phyloP scores from a whole-genome alignment of 2,329 filamentous ascomycete genomes.

The Salinomyces thailandicus region DNA sequence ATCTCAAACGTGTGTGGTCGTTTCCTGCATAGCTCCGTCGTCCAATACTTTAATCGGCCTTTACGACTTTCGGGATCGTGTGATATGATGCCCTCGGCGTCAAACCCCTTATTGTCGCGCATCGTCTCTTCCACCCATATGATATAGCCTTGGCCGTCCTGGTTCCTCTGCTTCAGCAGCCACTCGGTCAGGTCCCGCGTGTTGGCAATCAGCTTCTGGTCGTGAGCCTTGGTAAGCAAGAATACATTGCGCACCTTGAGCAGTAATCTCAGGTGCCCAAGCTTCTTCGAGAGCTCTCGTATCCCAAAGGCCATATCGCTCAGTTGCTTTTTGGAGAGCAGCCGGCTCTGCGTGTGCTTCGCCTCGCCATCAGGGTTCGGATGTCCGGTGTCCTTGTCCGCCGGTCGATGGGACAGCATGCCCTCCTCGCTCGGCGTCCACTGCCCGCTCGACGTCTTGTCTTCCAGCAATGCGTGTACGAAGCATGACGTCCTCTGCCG shows the following conservation, averaged over 20 bases:
- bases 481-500: constrained; percentile 46
- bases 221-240: constrained; percentile 83
- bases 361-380: constrained; percentile 16
- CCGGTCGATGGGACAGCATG: constrained; percentile 21
- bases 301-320: constrained; percentile 97
- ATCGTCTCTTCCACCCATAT: constrained; percentile 74
- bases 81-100: constrained; percentile 56
- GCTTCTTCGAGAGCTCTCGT: constrained; percentile 72
- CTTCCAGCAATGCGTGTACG: constrained; percentile 49
- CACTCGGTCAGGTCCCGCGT: constrained; percentile 69
- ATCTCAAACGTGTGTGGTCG: constrained; percentile 88
- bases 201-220: constrained; percentile 65
- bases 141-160: constrained; percentile 51
- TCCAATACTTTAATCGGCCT: constrained; percentile 69
- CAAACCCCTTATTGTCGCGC: constrained; percentile 60
- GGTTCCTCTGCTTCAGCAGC: constrained; percentile 61
- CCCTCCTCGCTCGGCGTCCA: constrained; percentile 20
- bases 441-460: constrained; percentile 25
- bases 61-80: constrained; percentile 45
- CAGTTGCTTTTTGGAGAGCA: constrained; percentile 88
- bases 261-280: constrained; percentile 73
- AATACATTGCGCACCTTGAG: constrained; percentile 77
- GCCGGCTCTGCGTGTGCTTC: constrained; percentile 48
- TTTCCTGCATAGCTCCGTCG: constrained; percentile 62
- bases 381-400: constrained; percentile 34